phyloP scores from a whole-genome alignment of 768 basidiomycete genomes.

The Boletus rex-veris region DNA sequence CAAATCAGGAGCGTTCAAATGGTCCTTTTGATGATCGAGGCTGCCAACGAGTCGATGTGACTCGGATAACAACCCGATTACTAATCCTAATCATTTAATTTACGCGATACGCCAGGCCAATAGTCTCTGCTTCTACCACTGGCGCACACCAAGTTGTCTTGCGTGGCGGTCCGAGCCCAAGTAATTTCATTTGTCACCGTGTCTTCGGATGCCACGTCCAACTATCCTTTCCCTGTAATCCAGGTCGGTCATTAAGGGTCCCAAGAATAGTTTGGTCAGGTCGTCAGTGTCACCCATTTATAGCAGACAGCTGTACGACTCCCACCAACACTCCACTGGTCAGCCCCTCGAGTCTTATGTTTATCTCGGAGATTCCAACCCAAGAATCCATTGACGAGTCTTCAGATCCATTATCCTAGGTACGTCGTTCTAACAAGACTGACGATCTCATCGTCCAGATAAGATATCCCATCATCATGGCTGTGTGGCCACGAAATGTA shows the following conservation, averaged over 20 bases:
- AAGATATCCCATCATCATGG: neutral
- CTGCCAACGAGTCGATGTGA: too few relatives aligned
- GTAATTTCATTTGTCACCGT: too few relatives aligned
- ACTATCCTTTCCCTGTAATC: neutral
- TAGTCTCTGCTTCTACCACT: too few relatives aligned
- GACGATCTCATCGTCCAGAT: neutral
- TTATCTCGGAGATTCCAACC: neutral
- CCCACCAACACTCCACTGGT: neutral
- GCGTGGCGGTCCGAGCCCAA: neutral
- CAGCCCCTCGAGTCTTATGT: neutral
- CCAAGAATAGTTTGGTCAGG: conserved; percentile 5
- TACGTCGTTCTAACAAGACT: neutral
- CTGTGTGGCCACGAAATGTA: conserved; percentile 14
- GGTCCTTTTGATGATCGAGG: neutral
- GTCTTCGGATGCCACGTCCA: neutral
- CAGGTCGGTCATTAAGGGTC: neutral
- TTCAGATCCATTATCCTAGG: neutral
- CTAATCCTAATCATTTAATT: too few relatives aligned
- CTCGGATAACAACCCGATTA: too few relatives aligned
- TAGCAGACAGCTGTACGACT: neutral
- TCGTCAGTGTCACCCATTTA: neutral
- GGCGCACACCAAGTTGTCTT: neutral
- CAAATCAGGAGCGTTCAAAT: neutral
- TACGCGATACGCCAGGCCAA: too few relatives aligned
- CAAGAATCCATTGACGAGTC: too few relatives aligned